Percentiles rank a stretch among this genome's conserved stretches.
These are phyloP conservation scores for Carnegiea gigantea DNA, from an alignment of 179 eudicot genomes.

Conservation along the genomic window DNA sequence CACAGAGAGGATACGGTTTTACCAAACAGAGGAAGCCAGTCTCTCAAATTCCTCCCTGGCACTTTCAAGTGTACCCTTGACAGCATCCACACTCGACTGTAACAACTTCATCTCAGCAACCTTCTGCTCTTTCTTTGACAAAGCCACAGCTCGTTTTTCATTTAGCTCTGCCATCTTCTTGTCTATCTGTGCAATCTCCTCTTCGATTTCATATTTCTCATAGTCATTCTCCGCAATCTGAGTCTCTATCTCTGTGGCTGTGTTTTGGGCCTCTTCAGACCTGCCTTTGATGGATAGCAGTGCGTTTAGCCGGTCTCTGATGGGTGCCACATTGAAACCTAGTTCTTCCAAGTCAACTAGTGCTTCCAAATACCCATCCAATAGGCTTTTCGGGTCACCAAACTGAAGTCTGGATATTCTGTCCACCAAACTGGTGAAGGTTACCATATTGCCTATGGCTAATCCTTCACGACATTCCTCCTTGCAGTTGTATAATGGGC, in stretches of 20 bases:
- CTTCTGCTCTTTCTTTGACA: conserved; percentile 39
- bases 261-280: conserved; percentile 38
- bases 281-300: conserved; percentile 45
- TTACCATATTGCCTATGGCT: conserved; percentile 82
- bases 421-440: conserved; percentile 60
- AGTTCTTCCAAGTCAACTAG: conserved; percentile 61
- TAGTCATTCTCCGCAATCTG: conserved; percentile 36
- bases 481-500: conserved; percentile 47
- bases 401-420: conserved; percentile 44
- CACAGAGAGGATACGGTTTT: background rate
- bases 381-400: conserved; percentile 46
- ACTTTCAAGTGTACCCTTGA: conserved; percentile 26
- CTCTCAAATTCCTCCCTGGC: conserved; percentile 44
- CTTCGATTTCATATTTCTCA: conserved; percentile 34
- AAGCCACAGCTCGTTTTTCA: conserved; percentile 38
- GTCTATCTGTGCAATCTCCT: conserved; percentile 48
- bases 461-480: conserved; percentile 76
- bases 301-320: conserved; percentile 42
- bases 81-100: conserved; percentile 29
- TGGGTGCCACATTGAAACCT: conserved; percentile 59
- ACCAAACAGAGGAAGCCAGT: conserved; percentile 42
- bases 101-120: conserved; percentile 41
- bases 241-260: conserved; percentile 25
- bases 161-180: conserved; percentile 47
- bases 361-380: conserved; percentile 63